Conservation (phyloP, 78 protist species). For the Cavenderia fasciculata region DNA sequence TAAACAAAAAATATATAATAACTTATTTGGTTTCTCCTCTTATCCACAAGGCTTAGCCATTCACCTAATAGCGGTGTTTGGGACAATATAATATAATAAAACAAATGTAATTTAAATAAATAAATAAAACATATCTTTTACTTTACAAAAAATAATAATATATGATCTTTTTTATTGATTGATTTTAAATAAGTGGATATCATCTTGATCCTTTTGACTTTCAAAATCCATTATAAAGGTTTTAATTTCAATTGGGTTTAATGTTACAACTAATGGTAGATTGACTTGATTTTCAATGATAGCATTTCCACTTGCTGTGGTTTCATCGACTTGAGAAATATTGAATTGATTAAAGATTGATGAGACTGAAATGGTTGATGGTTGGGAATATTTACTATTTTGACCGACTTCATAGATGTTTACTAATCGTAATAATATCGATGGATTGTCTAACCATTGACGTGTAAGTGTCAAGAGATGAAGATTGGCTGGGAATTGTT, state of each 20-base stretch:
- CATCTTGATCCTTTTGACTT: too few relatives aligned
- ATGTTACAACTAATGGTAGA: not conserved
- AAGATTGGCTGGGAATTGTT: conserved; percentile 27
- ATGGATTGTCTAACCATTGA: conserved; percentile 34
- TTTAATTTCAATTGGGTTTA: conserved; percentile 52
- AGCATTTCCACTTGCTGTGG: conserved; percentile 28
- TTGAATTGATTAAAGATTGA: not conserved
- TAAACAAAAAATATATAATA: too few relatives aligned
- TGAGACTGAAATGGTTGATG: not conserved
- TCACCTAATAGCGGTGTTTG: too few relatives aligned
- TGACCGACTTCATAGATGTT: conserved; percentile 62
- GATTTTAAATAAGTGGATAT: too few relatives aligned
- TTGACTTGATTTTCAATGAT: not conserved
- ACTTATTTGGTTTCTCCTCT: too few relatives aligned
- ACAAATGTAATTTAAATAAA: too few relatives aligned
- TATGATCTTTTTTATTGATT: too few relatives aligned
- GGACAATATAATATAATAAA: too few relatives aligned
- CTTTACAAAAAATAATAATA: too few relatives aligned
- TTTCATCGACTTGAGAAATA: conserved; percentile 8
- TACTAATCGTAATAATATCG: conserved; percentile 2
- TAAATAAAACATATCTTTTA: too few relatives aligned
- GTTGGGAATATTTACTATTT: conserved; percentile 1
- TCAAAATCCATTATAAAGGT: too few relatives aligned
- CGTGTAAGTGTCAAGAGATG: conserved; percentile 27
- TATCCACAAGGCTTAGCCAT: too few relatives aligned